These are phyloP conservation scores for Backusella morwellensis DNA, from an alignment of 192 early-diverging fungal species.

Conservation along the genomic window DNA sequence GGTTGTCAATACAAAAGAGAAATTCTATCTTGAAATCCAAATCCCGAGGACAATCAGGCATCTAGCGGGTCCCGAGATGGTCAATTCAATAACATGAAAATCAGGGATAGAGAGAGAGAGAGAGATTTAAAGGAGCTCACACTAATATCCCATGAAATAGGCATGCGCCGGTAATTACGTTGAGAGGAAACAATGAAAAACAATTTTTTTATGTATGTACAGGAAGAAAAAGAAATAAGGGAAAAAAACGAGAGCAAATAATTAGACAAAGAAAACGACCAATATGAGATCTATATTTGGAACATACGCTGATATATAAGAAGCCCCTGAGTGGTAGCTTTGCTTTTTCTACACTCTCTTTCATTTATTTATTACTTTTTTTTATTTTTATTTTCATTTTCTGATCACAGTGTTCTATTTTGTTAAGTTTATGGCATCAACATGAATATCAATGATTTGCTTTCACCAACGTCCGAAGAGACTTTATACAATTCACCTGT, in stretches of 20 bases:
- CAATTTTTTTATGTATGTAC: not conserved
- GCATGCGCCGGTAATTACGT: not conserved
- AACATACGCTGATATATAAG: not conserved
- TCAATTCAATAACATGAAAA: not conserved
- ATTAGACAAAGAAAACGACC: not conserved
- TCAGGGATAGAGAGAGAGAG: not conserved
- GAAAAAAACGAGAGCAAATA: not conserved
- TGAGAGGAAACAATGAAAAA: constrained; percentile 1
- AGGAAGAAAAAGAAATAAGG: not conserved
- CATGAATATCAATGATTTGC: constrained; percentile 29
- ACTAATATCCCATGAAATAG: not conserved
- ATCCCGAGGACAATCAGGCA: not conserved
- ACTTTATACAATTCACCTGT: constrained; percentile 1
- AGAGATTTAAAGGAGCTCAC: not conserved
- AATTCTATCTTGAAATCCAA: not conserved
- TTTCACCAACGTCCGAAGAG: not conserved
- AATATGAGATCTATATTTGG: not conserved
- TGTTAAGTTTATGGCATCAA: not conserved
- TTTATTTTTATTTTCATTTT: not conserved
- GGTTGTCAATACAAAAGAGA: not conserved
- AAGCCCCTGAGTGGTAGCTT: not conserved
- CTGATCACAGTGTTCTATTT: not conserved
- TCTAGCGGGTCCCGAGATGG: not conserved
- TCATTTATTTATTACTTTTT: not conserved
- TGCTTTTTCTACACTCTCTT: not conserved